Percentiles rank a stretch among this genome's conserved stretches.
Evolutionary conservation across 2,329 filamentous ascomycete species (phyloP).

Genomic region (Aspergillus sp.): DNA sequence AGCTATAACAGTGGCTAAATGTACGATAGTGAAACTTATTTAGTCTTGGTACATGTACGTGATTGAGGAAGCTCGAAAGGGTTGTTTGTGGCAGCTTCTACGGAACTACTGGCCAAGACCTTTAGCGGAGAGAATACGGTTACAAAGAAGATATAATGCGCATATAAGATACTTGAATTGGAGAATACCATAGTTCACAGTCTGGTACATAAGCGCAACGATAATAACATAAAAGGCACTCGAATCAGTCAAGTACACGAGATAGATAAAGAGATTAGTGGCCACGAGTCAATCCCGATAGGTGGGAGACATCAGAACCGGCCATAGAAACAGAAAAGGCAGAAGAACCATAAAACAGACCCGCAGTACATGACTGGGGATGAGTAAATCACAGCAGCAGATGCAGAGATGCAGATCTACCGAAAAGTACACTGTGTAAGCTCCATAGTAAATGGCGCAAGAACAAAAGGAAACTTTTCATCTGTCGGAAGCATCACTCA

Average conservation of each 20-base stretch:
- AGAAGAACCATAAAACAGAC: background rate
- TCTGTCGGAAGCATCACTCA: conserved; percentile 23
- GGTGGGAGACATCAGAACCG: conserved; percentile 55
- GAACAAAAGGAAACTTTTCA: conserved; percentile 28
- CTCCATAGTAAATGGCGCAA: conserved; percentile 2
- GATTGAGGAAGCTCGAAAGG: no score
- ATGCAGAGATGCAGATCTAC: background rate
- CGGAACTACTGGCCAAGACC: no score
- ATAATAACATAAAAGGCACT: background rate
- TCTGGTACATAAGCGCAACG: conserved; percentile 13
- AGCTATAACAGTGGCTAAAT: background rate
- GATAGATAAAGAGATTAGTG: conserved; percentile 15
- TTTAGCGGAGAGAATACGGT: no score
- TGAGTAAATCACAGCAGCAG: conserved; percentile 12
- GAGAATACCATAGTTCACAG: conserved; percentile 6
- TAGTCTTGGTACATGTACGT: background rate
- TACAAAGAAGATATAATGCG: background rate
- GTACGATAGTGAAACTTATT: background rate
- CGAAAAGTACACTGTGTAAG: conserved; percentile 8
- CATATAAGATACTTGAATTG: background rate
- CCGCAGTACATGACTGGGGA: background rate
- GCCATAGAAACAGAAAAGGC: conserved; percentile 23
- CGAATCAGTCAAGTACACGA: conserved; percentile 10
- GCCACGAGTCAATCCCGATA: conserved; percentile 54
- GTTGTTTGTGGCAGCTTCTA: no score